A percentile compares a stretch with the other conserved stretches of the same genome.
phyloP scores from a whole-genome alignment of 805 yeast genomes.

The Yamadazyma sp. region DNA sequence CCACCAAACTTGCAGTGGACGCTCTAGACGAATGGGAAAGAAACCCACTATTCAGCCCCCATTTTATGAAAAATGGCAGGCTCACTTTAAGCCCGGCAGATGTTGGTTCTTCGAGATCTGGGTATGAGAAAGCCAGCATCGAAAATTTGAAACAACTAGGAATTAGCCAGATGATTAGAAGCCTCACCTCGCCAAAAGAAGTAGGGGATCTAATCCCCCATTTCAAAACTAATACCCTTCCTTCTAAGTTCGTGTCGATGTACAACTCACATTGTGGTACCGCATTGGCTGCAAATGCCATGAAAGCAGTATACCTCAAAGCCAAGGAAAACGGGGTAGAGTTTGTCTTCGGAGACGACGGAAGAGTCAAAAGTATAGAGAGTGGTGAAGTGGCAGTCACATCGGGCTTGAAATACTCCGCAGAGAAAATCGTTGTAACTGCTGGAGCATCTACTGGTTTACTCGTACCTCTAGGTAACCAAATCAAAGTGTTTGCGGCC shows the following conservation, averaged over 20 bases:
- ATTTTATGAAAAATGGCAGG: slow-evolving; percentile 15
- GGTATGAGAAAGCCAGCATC: slow-evolving; percentile 15
- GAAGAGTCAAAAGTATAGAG: slow-evolving; percentile 9
- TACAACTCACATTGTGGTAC: slow-evolving; percentile 18
- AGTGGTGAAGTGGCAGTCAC: slow-evolving; percentile 10
- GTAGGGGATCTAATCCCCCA: slow-evolving; percentile 7
- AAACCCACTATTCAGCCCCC: slow-evolving; percentile 32
- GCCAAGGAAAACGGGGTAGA: slow-evolving; percentile 12
- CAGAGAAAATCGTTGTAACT: slow-evolving; percentile 32
- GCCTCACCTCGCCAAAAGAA: slow-evolving; percentile 9
- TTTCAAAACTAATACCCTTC: slow-evolving; percentile 14
- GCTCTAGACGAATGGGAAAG: slow-evolving; percentile 38
- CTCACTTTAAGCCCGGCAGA: slow-evolving; percentile 15
- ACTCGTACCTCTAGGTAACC: slow-evolving; percentile 25
- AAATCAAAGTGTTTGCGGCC: slow-evolving; percentile 38
- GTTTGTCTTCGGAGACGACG: slow-evolving; percentile 17
- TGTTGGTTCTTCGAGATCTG: slow-evolving; percentile 11
- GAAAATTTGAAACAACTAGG: slow-evolving; percentile 14
- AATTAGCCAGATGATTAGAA: slow-evolving; percentile 11
- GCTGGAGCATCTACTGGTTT: slow-evolving; percentile 40
- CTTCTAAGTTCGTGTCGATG: slow-evolving; percentile 10
- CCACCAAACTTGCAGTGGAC: slow-evolving; percentile 33
- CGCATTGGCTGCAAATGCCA: slow-evolving; percentile 16
- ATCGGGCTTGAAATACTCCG: slow-evolving; percentile 26
- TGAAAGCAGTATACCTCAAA: slow-evolving; percentile 14